phyloP scores from a whole-genome alignment of 768 basidiomycete genomes.

The Suillus variegatus region DNA sequence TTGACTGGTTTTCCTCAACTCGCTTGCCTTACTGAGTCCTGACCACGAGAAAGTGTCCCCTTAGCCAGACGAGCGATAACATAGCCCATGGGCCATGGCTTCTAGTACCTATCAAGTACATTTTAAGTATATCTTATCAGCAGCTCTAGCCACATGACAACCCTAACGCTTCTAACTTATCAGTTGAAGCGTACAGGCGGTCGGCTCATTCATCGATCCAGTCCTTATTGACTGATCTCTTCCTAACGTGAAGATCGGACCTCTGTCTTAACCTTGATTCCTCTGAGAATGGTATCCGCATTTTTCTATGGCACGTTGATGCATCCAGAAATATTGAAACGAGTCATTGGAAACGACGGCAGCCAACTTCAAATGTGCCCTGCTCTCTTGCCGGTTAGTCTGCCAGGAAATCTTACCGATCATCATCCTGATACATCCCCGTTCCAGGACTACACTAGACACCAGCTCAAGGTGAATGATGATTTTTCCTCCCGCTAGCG shows the following conservation, averaged over 20 bases:
- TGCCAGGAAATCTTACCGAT: neutral
- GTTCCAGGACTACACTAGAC: constrained; percentile 73
- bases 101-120: neutral
- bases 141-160: neutral
- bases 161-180: neutral
- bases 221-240: neutral
- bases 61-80: too few species aligned
- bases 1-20: too few species aligned
- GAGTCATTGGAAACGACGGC: constrained; percentile 74
- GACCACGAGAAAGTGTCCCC: too few species aligned
- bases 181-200: neutral
- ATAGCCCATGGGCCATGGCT: neutral
- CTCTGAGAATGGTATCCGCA: constrained; percentile 40
- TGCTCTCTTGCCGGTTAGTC: constrained; percentile 69
- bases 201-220: neutral
- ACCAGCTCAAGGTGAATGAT: constrained; percentile 63
- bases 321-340: constrained; percentile 79
- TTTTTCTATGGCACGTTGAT: constrained; percentile 94
- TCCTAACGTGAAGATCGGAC: neutral
- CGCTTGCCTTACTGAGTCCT: too few species aligned
- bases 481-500: neutral
- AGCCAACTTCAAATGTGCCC: constrained; percentile 65
- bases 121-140: neutral
- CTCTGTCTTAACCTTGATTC: neutral
- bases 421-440: constrained; percentile 1